Evolutionary conservation across 2,329 filamentous ascomycete species (phyloP).

Genomic region (Colletotrichum ledebouriae): DNA sequence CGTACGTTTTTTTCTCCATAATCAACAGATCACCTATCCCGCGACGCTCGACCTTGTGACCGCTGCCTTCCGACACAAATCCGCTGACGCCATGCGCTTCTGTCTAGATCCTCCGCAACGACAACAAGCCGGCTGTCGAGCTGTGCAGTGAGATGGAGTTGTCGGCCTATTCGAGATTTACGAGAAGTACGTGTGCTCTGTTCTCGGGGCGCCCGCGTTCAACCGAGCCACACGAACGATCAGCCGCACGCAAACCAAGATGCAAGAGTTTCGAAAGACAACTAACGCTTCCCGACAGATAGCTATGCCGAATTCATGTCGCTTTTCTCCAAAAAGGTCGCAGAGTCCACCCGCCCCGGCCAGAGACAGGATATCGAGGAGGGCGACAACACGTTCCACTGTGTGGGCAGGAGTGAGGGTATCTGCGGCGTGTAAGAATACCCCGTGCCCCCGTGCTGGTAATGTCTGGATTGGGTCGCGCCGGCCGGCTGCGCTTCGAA

Average conservation of each 20-base stretch:
- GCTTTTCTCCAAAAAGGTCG: constrained; percentile 88
- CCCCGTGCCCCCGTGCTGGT: not conserved
- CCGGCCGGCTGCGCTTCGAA: not conserved
- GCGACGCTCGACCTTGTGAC: not conserved
- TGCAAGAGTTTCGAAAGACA: not conserved
- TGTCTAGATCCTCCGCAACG: constrained; percentile 83
- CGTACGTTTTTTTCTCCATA: constrained; percentile 65
- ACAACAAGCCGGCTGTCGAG: constrained; percentile 80
- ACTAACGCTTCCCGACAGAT: constrained; percentile 1
- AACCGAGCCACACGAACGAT: not conserved
- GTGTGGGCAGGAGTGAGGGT: constrained; percentile 81
- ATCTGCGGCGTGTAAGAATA: constrained; percentile 71
- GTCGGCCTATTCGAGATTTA: constrained; percentile 84
- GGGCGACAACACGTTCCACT: constrained; percentile 84
- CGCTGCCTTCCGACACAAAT: constrained; percentile 4
- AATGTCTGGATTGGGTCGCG: not conserved
- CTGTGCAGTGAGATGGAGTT: constrained; percentile 83
- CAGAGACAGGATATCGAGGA: constrained; percentile 89
- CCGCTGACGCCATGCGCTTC: constrained; percentile 22
- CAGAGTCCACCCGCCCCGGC: constrained; percentile 84
- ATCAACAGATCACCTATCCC: not conserved
- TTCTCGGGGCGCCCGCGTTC: not conserved
- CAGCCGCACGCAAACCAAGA: too few species aligned
- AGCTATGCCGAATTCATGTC: constrained; percentile 74
- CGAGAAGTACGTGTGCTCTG: constrained; percentile 67